These are phyloP conservation scores for Dryas alaskensis DNA, from an alignment of 306 rosid species.

Conservation along the genomic window DNA sequence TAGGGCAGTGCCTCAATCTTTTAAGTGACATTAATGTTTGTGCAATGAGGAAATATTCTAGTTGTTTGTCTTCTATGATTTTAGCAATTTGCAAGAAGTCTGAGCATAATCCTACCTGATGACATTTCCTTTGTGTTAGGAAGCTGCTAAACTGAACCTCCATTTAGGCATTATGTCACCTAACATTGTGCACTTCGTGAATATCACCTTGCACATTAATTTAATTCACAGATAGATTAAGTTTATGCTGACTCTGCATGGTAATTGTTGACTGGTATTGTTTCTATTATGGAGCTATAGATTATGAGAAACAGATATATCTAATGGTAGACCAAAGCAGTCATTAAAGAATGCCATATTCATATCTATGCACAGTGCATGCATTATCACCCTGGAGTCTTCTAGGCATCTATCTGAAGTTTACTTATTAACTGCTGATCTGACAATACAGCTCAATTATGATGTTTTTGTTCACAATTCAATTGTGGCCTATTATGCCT, in stretches of 20 bases:
- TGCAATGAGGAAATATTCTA: background rate
- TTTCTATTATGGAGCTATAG: background rate
- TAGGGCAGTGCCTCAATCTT: background rate
- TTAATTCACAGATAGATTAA: background rate
- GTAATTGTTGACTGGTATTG: background rate
- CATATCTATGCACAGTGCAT: background rate
- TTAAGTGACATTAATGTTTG: background rate
- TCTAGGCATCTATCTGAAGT: background rate
- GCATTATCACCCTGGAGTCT: background rate
- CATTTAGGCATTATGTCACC: background rate
- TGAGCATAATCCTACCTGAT: background rate
- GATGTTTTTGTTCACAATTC: background rate
- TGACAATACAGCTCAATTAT: background rate
- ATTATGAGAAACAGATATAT: background rate
- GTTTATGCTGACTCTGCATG: background rate
- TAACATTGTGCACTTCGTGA: background rate
- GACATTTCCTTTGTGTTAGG: background rate
- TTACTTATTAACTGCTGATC: background rate
- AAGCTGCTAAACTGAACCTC: background rate
- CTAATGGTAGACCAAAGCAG: background rate
- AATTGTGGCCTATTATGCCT: background rate
- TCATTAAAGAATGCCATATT: background rate
- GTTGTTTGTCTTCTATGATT: background rate
- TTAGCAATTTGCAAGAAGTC: background rate
- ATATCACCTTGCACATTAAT: background rate